Evolutionary conservation across 352 stramenopile genomes (phyloP).

Genomic region (Pythium volutum): DNA sequence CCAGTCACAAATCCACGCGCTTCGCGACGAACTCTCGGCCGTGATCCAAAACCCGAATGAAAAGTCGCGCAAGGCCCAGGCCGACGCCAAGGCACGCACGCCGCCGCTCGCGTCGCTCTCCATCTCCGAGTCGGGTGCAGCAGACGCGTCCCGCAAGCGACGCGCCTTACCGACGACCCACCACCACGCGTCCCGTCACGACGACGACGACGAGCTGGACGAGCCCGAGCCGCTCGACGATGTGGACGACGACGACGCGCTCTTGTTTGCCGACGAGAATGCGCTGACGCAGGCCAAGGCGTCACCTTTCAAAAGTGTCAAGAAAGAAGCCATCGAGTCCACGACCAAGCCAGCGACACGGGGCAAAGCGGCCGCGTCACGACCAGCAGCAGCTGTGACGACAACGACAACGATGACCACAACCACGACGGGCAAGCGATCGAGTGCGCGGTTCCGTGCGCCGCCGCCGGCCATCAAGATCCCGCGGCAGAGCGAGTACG

Average conservation of each 20-base stretch:
- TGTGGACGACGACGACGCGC: constrained; percentile 9
- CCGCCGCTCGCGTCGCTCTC: constrained; percentile 8
- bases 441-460: constrained; percentile 16
- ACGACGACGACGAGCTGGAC: constrained; percentile 7
- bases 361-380: constrained; percentile 1
- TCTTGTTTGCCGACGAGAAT: constrained; percentile 18
- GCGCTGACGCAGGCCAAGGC: constrained; percentile 8
- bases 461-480: constrained; percentile 69
- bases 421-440: constrained; percentile 8
- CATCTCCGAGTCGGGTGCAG: not conserved
- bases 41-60: constrained; percentile 86
- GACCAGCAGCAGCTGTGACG: not conserved
- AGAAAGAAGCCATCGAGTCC: constrained; percentile 2
- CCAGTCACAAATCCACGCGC: constrained; percentile 49
- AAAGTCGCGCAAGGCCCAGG: constrained; percentile 77
- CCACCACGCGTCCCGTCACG: not conserved
- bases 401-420: too few species aligned
- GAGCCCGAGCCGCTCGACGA: constrained; percentile 21
- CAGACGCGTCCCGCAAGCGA: constrained; percentile 8
- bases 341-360: not conserved
- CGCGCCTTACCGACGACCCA: not conserved
- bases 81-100: constrained; percentile 45
- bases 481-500: constrained; percentile 36
- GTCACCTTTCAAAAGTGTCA: not conserved
- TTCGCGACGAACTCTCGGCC: constrained; percentile 66